These are phyloP conservation scores for Salix caprea DNA, from an alignment of 345 rosid species.

Conservation along the genomic window DNA sequence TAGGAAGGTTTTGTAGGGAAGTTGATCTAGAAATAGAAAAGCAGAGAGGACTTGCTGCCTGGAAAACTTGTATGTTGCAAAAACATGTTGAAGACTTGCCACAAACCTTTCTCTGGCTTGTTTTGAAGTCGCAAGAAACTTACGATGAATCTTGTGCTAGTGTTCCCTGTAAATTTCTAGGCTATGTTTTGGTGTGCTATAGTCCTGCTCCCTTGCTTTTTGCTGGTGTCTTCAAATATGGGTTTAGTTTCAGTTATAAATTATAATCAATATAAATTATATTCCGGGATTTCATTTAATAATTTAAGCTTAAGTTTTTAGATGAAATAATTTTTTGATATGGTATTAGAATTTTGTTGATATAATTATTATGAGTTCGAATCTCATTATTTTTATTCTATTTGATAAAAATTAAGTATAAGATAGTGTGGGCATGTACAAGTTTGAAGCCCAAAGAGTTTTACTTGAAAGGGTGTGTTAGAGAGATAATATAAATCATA, in stretches of 20 bases:
- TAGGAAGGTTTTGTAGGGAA: conserved; percentile 7
- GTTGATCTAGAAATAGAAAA: conserved; percentile 9
- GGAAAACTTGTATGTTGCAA: not conserved
- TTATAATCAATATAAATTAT: no score
- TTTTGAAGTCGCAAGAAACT: conserved; percentile 21
- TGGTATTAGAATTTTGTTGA: no score
- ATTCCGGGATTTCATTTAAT: no score
- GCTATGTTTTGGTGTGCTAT: not conserved
- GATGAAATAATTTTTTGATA: no score
- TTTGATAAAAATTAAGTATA: no score
- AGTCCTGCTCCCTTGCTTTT: not conserved
- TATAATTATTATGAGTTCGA: no score
- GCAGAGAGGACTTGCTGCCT: conserved; percentile 11
- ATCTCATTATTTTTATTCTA: no score
- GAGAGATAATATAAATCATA: no score
- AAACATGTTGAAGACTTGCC: conserved; percentile 9
- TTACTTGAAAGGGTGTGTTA: no score
- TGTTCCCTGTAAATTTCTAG: not conserved
- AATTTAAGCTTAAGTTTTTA: no score
- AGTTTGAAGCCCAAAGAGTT: no score
- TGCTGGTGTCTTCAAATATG: not conserved
- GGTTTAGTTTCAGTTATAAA: not conserved
- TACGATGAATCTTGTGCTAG: conserved; percentile 19
- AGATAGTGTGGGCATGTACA: accelerated
- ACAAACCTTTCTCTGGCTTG: conserved; percentile 4